phyloP scores from a whole-genome alignment of 192 early-diverging fungal genomes.

The Mortierella hygrophila region DNA sequence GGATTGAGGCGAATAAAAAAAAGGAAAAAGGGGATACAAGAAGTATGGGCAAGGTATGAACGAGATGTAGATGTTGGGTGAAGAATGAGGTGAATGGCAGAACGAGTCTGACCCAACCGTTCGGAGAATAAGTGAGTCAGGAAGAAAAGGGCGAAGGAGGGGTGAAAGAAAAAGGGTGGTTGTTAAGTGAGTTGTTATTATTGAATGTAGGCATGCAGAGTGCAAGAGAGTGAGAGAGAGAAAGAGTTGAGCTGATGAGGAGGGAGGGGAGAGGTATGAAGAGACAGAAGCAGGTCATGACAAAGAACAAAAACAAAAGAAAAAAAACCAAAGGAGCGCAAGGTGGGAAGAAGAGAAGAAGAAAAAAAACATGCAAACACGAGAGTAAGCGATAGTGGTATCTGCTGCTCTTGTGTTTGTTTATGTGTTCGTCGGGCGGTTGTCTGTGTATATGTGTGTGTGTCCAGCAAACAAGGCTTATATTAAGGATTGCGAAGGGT shows the following conservation, averaged over 20 bases:
- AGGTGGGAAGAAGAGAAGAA: not conserved
- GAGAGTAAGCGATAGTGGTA: not conserved
- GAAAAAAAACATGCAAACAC: not conserved
- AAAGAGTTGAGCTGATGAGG: not conserved
- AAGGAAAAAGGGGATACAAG: not conserved
- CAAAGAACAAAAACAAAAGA: not conserved
- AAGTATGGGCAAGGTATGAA: not conserved
- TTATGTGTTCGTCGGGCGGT: not conserved
- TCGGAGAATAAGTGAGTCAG: slow-evolving; percentile 6
- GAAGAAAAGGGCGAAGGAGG: not conserved
- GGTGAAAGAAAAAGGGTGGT: not conserved
- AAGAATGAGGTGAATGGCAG: not conserved
- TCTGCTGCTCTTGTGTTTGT: not conserved
- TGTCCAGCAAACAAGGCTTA: not conserved
- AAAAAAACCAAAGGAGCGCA: not conserved
- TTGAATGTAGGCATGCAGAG: not conserved
- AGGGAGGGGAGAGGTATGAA: not conserved
- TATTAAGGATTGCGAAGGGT: too few species aligned
- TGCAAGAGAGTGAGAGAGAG: not conserved
- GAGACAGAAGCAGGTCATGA: not conserved
- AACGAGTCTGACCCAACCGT: not conserved
- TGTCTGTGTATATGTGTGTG: too few species aligned
- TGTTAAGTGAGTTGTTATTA: not conserved
- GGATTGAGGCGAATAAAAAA: not conserved
- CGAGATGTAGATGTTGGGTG: not conserved